Percentiles rank a stretch among this genome's conserved stretches.
Conservation (phyloP, 2,329 filamentous ascomycete genomes). For the Fusarium chaquense region DNA sequence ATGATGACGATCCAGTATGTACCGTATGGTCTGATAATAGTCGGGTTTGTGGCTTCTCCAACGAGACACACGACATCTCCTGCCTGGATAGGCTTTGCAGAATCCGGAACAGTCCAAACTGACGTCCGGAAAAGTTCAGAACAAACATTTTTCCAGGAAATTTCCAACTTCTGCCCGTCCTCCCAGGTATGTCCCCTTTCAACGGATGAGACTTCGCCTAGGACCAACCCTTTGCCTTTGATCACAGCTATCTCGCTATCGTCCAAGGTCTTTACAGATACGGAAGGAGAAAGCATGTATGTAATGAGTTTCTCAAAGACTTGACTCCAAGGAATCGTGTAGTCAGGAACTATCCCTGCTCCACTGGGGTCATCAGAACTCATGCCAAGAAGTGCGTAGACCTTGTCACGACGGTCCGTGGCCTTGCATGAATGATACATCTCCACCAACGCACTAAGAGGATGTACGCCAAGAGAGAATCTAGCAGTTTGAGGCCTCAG, state of each 20-base stretch:
- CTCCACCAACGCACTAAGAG: background rate
- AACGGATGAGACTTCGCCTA: background rate
- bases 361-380: background rate
- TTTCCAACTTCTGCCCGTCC: background rate
- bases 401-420: background rate
- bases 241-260: background rate
- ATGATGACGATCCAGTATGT: background rate
- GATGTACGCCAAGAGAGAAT: background rate
- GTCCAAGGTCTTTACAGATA: background rate
- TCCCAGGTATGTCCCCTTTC: no score
- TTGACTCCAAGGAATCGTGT: background rate
- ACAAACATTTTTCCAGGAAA: background rate
- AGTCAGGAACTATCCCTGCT: background rate
- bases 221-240: background rate
- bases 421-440: background rate
- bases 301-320: background rate
- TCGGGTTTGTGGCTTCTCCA: background rate
- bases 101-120: background rate
- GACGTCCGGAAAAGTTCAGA: background rate
- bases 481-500: background rate
- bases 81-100: accelerated
- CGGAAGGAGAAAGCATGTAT: accelerated
- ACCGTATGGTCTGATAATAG: background rate
- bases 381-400: slow-evolving; percentile 1
- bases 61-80: background rate